These are phyloP conservation scores for Phyllosticta paracitricarpa DNA, from an alignment of 2,329 filamentous ascomycete species.

Conservation along the genomic window DNA sequence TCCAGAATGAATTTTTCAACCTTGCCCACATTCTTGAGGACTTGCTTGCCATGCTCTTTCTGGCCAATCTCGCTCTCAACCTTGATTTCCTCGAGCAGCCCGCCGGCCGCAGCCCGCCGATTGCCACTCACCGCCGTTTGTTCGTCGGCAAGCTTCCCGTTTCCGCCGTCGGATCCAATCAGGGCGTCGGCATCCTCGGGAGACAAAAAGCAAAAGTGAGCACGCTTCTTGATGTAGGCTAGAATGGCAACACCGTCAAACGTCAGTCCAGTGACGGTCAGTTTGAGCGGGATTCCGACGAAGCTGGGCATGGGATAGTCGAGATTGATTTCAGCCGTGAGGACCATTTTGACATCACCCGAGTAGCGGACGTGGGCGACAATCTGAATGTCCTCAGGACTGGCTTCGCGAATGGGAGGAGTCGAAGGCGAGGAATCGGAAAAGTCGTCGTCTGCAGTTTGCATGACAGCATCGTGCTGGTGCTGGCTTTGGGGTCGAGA, in stretches of 20 bases:
- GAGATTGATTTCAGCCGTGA: slow-evolving; percentile 90
- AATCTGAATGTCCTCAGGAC: slow-evolving; percentile 81
- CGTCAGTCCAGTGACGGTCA: slow-evolving; percentile 88
- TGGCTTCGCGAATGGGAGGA: slow-evolving; percentile 57
- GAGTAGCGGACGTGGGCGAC: slow-evolving; percentile 85
- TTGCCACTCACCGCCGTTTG: not conserved
- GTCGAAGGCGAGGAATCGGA: slow-evolving; percentile 26
- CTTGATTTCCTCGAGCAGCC: slow-evolving; percentile 80
- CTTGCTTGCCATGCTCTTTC: slow-evolving; percentile 83
- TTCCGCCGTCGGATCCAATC: slow-evolving; percentile 33
- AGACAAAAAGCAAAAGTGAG: slow-evolving; percentile 90
- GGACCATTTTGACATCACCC: slow-evolving; percentile 74
- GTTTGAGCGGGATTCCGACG: slow-evolving; percentile 84
- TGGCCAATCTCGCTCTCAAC: slow-evolving; percentile 98
- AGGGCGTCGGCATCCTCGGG: slow-evolving; percentile 76
- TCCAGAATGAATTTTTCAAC: slow-evolving; percentile 96
- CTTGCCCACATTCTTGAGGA: slow-evolving; percentile 96
- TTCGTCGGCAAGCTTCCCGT: slow-evolving; percentile 15
- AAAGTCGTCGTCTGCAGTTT: not conserved
- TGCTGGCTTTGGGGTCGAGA: slow-evolving; percentile 37
- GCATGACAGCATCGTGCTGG: slow-evolving; percentile 19
- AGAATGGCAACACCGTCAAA: slow-evolving; percentile 93
- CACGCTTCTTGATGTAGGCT: slow-evolving; percentile 77
- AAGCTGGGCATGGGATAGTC: slow-evolving; percentile 99
- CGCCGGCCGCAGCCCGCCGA: slow-evolving; percentile 48